Evolutionary conservation across 75 land plant genomes (phyloP), one percentile per base, ranked within the genome.

Genomic region (Larix kaempferi): DNA sequence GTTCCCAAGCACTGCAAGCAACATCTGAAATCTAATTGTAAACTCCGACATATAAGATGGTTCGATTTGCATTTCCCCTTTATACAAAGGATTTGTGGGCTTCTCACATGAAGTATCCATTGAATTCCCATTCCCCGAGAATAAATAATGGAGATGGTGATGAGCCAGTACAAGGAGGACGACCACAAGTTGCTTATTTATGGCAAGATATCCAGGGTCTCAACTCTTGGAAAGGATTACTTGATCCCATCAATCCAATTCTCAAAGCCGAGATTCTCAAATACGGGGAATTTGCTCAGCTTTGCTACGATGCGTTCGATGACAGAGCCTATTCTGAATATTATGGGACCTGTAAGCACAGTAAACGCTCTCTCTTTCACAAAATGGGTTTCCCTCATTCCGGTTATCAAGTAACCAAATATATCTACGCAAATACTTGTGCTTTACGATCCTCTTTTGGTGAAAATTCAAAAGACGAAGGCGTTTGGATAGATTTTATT

Each of bases 321-420:
- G 80, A 79, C 75, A 86, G 90, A 67, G 75, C 86, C 21, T 54
- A 26, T 78, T 94, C 94, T 44, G 84, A 82, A 56, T 82, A 86
- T 17, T 84, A 83, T 82, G 84, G 91, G 27, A 86, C 79, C 56
- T 92, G 92, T 86, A 86, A 83, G 76, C 85, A 86, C 80, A 81
- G 85, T 21, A 78, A 74, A 57, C 52, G 59, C 76, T 19, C 57
- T 22, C 86, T 80, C n/a, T 29, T 92, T 17, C 14, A 58, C 22
- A 76, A 84, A 61, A 82, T 84, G 2, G 93, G 88, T 6, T 12
- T 90, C 82, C 76, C 41, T 15, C 14, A 67, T 25, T 72, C 74
- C 33, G 95, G 93, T n/a, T 94, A 94, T 59, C 77, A 85, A 35
- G 76, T 94, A 60, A 91, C 96, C 44, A 86, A 89, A 75, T 94